phyloP scores from a whole-genome alignment of 176 grass and related monocot species.

The Eragrostis curvula region DNA sequence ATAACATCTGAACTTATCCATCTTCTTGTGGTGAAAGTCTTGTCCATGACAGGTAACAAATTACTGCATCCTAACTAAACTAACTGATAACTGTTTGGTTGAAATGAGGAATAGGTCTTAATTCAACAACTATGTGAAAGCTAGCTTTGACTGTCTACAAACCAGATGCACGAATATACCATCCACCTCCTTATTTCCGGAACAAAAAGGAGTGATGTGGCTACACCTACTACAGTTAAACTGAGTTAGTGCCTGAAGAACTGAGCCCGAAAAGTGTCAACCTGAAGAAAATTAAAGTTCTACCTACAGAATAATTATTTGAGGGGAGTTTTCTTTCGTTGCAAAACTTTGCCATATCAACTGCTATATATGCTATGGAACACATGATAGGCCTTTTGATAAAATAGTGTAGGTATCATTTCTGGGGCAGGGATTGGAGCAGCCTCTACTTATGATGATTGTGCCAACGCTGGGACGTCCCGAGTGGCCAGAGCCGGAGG shows the following conservation, averaged over 20 bases:
- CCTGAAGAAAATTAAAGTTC: neutral
- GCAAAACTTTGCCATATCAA: neutral
- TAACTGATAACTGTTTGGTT: neutral
- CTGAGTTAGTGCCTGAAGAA: neutral
- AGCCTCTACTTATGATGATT: constrained; percentile 17
- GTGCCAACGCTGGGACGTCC: too few species aligned
- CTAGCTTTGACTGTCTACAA: neutral
- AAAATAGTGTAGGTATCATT: constrained; percentile 30
- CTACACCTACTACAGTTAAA: neutral
- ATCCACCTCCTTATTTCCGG: neutral
- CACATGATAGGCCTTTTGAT: neutral
- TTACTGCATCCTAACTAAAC: neutral
- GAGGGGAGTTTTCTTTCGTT: neutral
- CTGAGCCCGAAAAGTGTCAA: neutral
- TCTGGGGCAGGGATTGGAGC: constrained; percentile 15
- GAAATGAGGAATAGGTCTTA: constrained; percentile 10
- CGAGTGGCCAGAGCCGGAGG: too few species aligned
- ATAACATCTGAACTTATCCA: neutral
- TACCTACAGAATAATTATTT: neutral
- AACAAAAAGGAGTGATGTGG: neutral
- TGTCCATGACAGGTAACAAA: neutral
- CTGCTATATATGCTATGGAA: neutral
- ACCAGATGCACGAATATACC: neutral
- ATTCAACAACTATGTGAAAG: constrained; percentile 4
- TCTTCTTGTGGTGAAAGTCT: neutral